These are phyloP conservation scores for Funneliformis caledonium DNA, from an alignment of 371 early-diverging fungal species.

Conservation along the genomic window DNA sequence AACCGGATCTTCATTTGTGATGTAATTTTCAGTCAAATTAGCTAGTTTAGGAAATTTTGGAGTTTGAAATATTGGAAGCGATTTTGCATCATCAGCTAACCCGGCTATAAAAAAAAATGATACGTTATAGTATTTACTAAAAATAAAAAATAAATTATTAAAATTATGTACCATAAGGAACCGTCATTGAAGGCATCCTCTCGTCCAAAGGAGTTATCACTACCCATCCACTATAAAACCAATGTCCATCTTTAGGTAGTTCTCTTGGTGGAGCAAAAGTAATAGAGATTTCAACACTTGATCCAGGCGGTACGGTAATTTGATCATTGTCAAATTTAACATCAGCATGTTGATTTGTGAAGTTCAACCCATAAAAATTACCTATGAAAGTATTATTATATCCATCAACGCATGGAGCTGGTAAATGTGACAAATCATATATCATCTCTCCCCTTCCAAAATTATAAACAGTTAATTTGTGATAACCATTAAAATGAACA, in stretches of 20 bases:
- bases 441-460: conserved; percentile 55
- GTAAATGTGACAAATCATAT: conserved; percentile 56
- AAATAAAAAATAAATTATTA: neutral
- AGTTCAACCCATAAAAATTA: neutral
- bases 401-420: conserved; percentile 54
- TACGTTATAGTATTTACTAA: neutral
- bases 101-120: neutral
- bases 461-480: conserved; percentile 65
- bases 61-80: conserved; percentile 6
- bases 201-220: conserved; percentile 1
- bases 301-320: neutral
- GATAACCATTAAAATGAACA: conserved; percentile 45
- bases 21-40: neutral
- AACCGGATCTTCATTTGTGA: neutral
- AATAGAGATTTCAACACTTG: conserved; percentile 30
- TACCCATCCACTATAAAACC: conserved; percentile 38
- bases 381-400: conserved; percentile 38
- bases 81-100: neutral
- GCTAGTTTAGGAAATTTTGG: neutral
- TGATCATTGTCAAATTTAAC: neutral
- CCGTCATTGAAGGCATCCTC: neutral
- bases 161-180: conserved; percentile 14
- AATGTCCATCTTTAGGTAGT: conserved; percentile 16
- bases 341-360: neutral
- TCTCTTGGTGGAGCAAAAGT: conserved; percentile 52